Conservation (phyloP, 257 asterid species). For the Craterostigma plantagineum region DNA sequence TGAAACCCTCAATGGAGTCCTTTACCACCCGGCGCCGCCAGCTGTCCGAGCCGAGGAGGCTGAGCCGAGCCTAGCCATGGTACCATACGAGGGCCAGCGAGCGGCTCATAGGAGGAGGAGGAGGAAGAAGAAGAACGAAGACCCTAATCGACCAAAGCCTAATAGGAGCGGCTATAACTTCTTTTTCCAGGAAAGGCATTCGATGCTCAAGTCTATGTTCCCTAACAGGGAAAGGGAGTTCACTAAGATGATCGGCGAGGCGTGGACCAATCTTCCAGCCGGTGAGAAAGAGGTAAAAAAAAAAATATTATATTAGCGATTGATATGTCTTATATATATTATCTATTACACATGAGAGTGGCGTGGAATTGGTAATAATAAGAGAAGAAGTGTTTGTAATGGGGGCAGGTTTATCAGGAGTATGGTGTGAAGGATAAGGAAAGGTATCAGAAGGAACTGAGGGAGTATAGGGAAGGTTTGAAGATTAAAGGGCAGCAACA, state of each 20-base stretch:
- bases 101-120: slow-evolving; percentile 14
- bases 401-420: slow-evolving; percentile 51
- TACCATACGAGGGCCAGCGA: slow-evolving; percentile 18
- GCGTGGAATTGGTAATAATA: not conserved
- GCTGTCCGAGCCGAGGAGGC: not conserved
- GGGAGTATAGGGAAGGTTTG: slow-evolving; percentile 38
- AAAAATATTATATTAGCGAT: too few species aligned
- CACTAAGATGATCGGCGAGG: slow-evolving; percentile 60
- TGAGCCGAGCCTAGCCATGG: slow-evolving; percentile 15
- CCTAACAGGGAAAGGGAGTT: slow-evolving; percentile 55
- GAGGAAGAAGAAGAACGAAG: slow-evolving; percentile 19
- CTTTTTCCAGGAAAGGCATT: slow-evolving; percentile 47
- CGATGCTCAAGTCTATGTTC: slow-evolving; percentile 31
- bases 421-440: slow-evolving; percentile 56
- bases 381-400: slow-evolving; percentile 1
- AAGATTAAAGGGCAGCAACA: not conserved
- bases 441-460: slow-evolving; percentile 41
- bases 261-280: slow-evolving; percentile 47
- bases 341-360: too few species aligned
- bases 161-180: slow-evolving; percentile 75
- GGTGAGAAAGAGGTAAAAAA: slow-evolving; percentile 39
- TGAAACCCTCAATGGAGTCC: slow-evolving; percentile 44
- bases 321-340: not conserved
- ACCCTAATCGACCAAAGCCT: slow-evolving; percentile 53
- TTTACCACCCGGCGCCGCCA: slow-evolving; percentile 40